Conservation (phyloP, 768 basidiomycete species). For the Chalciporus chontae region DNA sequence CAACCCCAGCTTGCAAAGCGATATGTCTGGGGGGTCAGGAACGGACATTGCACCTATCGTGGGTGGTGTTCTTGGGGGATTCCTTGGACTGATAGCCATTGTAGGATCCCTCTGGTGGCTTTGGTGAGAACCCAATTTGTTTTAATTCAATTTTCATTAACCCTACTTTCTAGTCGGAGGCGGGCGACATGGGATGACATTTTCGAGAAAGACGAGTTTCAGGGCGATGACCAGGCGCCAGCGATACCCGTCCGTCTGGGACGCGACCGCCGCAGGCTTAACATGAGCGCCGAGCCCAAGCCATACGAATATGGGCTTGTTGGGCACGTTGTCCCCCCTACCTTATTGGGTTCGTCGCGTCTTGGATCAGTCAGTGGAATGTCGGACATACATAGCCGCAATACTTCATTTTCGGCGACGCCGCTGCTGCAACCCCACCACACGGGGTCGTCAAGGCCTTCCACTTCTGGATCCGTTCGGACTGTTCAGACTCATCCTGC, state of each 20-base stretch:
- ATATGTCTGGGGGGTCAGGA: slow-evolving; percentile 17
- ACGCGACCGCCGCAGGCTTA: slow-evolving; percentile 27
- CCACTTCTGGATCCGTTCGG: slow-evolving; percentile 40
- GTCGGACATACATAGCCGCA: slow-evolving; percentile 21
- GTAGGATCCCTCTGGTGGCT: slow-evolving; percentile 48
- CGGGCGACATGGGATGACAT: slow-evolving; percentile 49
- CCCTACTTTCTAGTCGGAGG: slow-evolving; percentile 35
- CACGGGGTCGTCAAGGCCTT: slow-evolving; percentile 35
- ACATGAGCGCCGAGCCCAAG: slow-evolving; percentile 39
- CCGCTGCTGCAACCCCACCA: slow-evolving; percentile 22
- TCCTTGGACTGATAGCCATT: slow-evolving; percentile 46
- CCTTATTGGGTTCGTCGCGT: slow-evolving; percentile 18
- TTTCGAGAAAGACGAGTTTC: slow-evolving; percentile 40
- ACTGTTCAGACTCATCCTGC: slow-evolving; percentile 26
- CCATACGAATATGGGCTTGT: slow-evolving; percentile 66
- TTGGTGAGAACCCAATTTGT: slow-evolving; percentile 36
- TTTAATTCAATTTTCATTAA: slow-evolving; percentile 9
- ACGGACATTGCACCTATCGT: slow-evolving; percentile 44
- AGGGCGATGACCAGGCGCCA: slow-evolving; percentile 23
- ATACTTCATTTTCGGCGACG: slow-evolving; percentile 23
- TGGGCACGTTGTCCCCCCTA: slow-evolving; percentile 37
- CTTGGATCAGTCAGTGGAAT: slow-evolving; percentile 15
- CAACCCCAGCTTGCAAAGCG: slow-evolving; percentile 16
- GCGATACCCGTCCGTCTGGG: slow-evolving; percentile 16
- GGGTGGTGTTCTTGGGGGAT: slow-evolving; percentile 53